phyloP scores from a whole-genome alignment of 2,329 filamentous ascomycete species.

The Leptodontidium sp. region DNA sequence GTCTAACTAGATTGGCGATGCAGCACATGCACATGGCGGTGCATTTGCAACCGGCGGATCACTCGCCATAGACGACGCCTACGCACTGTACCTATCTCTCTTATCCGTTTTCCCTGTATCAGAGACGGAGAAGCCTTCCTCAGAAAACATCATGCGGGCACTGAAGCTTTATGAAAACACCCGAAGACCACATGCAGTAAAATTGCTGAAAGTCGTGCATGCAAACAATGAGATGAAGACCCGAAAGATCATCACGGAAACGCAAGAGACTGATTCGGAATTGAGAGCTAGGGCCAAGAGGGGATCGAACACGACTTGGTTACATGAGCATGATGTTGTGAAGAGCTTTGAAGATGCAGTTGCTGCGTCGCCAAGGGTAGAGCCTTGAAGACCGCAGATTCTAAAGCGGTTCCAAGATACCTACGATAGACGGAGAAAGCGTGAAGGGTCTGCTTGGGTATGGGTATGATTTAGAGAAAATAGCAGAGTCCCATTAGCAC shows the following conservation, averaged over 20 bases:
- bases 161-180: constrained; percentile 48
- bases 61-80: constrained; percentile 52
- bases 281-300: constrained; percentile 58
- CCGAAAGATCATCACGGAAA: constrained; percentile 29
- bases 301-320: constrained; percentile 53
- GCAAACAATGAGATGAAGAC: constrained; percentile 33
- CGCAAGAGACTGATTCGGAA: constrained; percentile 39
- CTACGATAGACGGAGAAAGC: too few relatives aligned
- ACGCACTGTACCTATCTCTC: constrained; percentile 43
- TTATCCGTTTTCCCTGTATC: constrained; percentile 28
- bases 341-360: constrained; percentile 35
- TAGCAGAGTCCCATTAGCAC: too few relatives aligned
- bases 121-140: constrained; percentile 28
- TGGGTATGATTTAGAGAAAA: too few relatives aligned
- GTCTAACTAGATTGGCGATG: constrained; percentile 50
- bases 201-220: constrained; percentile 33
- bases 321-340: constrained; percentile 45
- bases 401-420: too few relatives aligned
- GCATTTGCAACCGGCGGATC: constrained; percentile 51
- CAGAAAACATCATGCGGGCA: constrained; percentile 34
- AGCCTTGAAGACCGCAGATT: too few relatives aligned
- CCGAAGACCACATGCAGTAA: constrained; percentile 48
- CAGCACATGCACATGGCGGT: constrained; percentile 51
- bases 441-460: too few relatives aligned
- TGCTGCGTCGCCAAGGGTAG: background rate